Conservation (phyloP, 805 yeast species). For the Yamadazyma paraphyllophila region DNA sequence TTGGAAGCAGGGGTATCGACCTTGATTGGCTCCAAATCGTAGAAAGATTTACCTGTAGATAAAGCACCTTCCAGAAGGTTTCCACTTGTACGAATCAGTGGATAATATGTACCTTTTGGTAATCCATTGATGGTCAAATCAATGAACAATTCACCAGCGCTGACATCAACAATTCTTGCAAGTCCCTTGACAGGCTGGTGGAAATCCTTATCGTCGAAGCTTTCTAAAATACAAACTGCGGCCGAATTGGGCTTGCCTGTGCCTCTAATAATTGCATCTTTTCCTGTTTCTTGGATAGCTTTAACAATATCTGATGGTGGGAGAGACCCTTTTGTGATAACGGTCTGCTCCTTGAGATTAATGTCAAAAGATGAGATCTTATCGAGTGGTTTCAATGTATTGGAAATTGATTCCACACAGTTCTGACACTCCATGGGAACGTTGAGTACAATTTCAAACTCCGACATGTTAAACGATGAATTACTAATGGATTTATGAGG, state of each 20-base stretch:
- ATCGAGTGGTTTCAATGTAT: constrained; percentile 49
- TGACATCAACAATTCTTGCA: constrained; percentile 76
- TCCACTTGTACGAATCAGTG: constrained; percentile 68
- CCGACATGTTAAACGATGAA: constrained; percentile 9
- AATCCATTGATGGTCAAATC: constrained; percentile 81
- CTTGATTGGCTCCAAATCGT: constrained; percentile 42
- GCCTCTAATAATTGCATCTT: constrained; percentile 90
- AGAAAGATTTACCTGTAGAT: constrained; percentile 57
- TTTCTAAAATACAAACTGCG: constrained; percentile 86
- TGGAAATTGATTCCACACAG: constrained; percentile 61
- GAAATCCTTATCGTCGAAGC: constrained; percentile 49
- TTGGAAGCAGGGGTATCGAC: constrained; percentile 24
- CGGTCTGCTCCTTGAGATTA: constrained; percentile 58
- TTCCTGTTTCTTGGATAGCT: constrained; percentile 70
- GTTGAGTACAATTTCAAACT: constrained; percentile 70
- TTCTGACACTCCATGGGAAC: constrained; percentile 79
- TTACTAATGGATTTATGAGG: neutral
- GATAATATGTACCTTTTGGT: constrained; percentile 62
- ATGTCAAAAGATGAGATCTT: constrained; percentile 55
- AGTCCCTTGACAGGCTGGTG: constrained; percentile 75
- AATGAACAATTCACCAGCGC: constrained; percentile 53
- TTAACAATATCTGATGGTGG: constrained; percentile 76
- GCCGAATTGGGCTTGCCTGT: constrained; percentile 85
- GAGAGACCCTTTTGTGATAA: constrained; percentile 62
- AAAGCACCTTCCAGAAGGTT: constrained; percentile 71